phyloP scores from a whole-genome alignment of 164 flowering plant genomes.

The Annona squamosa region DNA sequence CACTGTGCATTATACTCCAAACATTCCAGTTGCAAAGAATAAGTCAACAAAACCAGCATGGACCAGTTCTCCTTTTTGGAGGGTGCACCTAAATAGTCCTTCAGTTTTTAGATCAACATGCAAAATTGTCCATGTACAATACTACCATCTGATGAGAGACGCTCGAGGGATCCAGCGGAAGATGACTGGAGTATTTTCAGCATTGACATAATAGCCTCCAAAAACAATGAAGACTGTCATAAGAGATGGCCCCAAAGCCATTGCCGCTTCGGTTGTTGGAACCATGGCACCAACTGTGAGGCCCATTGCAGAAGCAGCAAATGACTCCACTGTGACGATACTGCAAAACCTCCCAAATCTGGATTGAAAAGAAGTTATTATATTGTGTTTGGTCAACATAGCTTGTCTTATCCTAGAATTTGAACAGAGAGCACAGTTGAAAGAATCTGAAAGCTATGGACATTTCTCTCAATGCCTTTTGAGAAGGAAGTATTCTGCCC shows the following conservation, averaged over 20 bases:
- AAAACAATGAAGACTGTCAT: conserved; percentile 99
- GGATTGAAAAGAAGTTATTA: conserved; percentile 7
- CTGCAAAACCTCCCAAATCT: conserved; percentile 94
- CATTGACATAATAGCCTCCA: conserved; percentile 93
- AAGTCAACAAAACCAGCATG: too few species aligned
- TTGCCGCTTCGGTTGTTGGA: conserved; percentile 93
- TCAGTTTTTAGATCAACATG: neutral
- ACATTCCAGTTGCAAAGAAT: neutral
- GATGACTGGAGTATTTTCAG: conserved; percentile 80
- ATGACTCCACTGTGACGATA: conserved; percentile 86
- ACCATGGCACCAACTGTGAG: conserved; percentile 97
- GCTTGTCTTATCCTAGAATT: neutral
- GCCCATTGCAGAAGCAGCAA: conserved; percentile 99
- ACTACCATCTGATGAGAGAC: conserved; percentile 91
- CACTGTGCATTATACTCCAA: neutral
- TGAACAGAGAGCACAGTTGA: neutral
- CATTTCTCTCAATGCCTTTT: neutral
- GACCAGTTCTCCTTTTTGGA: neutral
- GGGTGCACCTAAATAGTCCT: neutral
- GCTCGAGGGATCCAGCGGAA: conserved; percentile 93
- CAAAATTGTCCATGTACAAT: neutral
- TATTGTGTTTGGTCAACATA: neutral
- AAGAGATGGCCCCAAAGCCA: conserved; percentile 96
- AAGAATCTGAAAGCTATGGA: neutral
- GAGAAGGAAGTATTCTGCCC: neutral